A percentile compares a stretch with the other conserved stretches of the same genome.
phyloP scores from a whole-genome alignment of 2,329 filamentous ascomycete species.

The Dothideomycetes sp. region DNA sequence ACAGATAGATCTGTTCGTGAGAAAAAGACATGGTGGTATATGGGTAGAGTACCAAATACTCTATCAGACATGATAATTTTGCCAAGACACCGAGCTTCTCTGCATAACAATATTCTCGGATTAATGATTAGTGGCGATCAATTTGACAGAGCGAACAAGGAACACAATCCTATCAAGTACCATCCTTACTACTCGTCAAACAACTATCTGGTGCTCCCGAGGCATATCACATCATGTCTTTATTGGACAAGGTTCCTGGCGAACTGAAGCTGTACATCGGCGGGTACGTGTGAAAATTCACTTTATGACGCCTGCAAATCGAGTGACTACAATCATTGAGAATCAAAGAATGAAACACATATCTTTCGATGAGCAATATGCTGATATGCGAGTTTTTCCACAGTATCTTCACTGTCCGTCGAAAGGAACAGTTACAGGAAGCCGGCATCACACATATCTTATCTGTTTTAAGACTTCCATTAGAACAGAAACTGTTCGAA shows the following conservation, averaged over 20 bases:
- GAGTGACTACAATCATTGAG: constrained; percentile 11
- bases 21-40: too few species aligned
- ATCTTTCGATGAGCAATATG: not conserved
- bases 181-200: too few species aligned
- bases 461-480: constrained; percentile 62
- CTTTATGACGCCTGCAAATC: constrained; percentile 16
- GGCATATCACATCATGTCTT: constrained; percentile 46
- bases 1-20: too few species aligned
- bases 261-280: constrained; percentile 67
- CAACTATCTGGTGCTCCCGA: too few species aligned
- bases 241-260: constrained; percentile 58
- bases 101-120: too few species aligned
- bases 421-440: constrained; percentile 58
- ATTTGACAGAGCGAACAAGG: too few species aligned
- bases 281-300: constrained; percentile 50
- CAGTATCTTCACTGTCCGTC: constrained; percentile 71
- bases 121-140: too few species aligned
- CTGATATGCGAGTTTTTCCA: not conserved
- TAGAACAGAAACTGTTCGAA: constrained; percentile 48
- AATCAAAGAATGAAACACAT: not conserved
- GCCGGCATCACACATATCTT: constrained; percentile 81
- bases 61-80: too few species aligned
- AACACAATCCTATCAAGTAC: too few species aligned
- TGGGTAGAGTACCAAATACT: too few species aligned
- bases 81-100: too few species aligned